These are phyloP conservation scores for Lecanicillium sp. DNA, from an alignment of 2,329 filamentous ascomycete genomes.

Conservation along the genomic window DNA sequence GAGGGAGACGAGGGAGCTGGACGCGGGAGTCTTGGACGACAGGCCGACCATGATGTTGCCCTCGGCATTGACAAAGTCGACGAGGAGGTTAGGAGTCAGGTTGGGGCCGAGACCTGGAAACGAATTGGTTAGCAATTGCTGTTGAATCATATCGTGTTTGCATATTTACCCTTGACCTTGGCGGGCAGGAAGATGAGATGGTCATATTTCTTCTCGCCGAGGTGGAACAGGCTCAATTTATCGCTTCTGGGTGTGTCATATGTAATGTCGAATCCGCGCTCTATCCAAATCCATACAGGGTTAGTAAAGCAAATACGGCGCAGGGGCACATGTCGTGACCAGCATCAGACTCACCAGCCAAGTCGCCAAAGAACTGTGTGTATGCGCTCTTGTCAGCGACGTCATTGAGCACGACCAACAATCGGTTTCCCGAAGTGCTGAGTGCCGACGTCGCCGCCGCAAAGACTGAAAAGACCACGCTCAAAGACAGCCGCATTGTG, in stretches of 20 bases:
- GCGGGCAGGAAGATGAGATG: conserved; percentile 83
- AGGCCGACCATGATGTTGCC: conserved; percentile 88
- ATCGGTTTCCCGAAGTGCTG: conserved; percentile 69
- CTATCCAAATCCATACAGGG: no score
- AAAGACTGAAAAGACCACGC: conserved; percentile 59
- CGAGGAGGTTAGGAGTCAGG: conserved; percentile 74
- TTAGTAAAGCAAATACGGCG: conserved; percentile 6
- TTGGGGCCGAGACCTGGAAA: conserved; percentile 71
- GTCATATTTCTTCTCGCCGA: conserved; percentile 84
- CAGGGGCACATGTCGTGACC: no score
- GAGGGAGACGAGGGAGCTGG: conserved; percentile 66
- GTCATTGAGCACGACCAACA: conserved; percentile 84
- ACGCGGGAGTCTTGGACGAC: conserved; percentile 60
- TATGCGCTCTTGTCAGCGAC: conserved; percentile 72
- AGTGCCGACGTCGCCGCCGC: conserved; percentile 62
- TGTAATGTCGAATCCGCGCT: conserved; percentile 70
- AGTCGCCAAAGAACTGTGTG: conserved; percentile 68
- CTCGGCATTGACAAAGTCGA: conserved; percentile 84
- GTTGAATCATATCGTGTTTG: not conserved
- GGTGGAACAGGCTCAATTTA: conserved; percentile 67
- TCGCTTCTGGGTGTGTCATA: conserved; percentile 81
- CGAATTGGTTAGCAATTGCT: conserved; percentile 3
- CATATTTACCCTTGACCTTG: conserved; percentile 69
- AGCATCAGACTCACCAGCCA: conserved; percentile 52
- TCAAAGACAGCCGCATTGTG: conserved; percentile 67